Percentiles rank a stretch among this genome's conserved stretches.
Evolutionary conservation across 805 yeast genomes (phyloP).

Genomic region (Cyberlindnera subsufficiens): DNA sequence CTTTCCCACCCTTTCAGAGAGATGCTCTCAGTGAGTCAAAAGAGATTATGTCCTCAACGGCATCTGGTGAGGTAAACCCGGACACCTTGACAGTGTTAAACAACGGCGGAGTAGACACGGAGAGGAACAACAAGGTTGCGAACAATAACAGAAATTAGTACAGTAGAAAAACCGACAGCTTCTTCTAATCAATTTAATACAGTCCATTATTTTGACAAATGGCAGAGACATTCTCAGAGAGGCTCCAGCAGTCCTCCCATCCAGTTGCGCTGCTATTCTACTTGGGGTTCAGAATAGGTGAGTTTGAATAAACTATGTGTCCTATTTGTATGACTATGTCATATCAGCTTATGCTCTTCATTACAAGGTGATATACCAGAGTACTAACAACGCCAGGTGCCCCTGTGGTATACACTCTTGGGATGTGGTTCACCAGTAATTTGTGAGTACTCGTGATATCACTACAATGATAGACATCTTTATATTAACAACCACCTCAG

Average conservation of each 20-base stretch:
- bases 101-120: too few species aligned
- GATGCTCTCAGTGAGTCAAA: too few species aligned
- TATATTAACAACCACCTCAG: slow-evolving; percentile 16
- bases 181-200: too few species aligned
- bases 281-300: slow-evolving; percentile 52
- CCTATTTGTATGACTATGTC: background rate
- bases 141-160: background rate
- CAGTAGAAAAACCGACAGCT: background rate
- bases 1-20: too few species aligned
- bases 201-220: background rate
- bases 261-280: slow-evolving; percentile 71
- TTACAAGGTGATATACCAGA: background rate
- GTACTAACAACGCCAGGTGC: slow-evolving; percentile 33
- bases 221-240: slow-evolving; percentile 28
- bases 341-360: too few species aligned
- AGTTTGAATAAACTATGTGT: slow-evolving; percentile 1
- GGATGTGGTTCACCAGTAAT: slow-evolving; percentile 58
- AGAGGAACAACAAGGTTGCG: background rate
- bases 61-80: background rate
- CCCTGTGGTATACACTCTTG: slow-evolving; percentile 61
- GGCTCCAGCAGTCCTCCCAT: slow-evolving; percentile 67
- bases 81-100: background rate
- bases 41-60: too few species aligned
- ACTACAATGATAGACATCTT: slow-evolving; percentile 2
- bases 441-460: slow-evolving; percentile 28